phyloP scores from a whole-genome alignment of 1,284 basidiomycete genomes.

The Afroboletus lepidellus region DNA sequence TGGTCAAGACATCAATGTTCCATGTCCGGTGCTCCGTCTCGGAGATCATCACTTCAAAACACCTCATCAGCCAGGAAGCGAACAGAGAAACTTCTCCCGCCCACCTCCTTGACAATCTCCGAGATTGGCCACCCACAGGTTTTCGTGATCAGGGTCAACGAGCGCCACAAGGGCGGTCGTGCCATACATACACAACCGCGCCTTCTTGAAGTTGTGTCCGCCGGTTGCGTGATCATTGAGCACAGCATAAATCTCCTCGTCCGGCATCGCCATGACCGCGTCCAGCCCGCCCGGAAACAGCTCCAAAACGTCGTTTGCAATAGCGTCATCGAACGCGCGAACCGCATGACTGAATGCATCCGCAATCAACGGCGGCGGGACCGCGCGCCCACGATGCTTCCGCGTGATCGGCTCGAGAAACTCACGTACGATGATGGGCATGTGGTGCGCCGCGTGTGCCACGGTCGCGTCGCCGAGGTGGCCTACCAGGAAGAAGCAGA shows the following conservation, averaged over 20 bases:
- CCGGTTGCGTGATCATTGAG: conserved; percentile 61
- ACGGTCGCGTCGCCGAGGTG: conserved; percentile 70
- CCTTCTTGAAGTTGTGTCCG: conserved; percentile 61
- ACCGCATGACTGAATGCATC: conserved; percentile 56
- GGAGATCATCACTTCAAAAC: conserved; percentile 49
- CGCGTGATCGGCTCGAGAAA: conserved; percentile 47
- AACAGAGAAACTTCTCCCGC: conserved; percentile 20
- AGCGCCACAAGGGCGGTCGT: conserved; percentile 69
- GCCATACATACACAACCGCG: conserved; percentile 68
- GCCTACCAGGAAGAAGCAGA: conserved; percentile 37
- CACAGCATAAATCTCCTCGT: conserved; percentile 51
- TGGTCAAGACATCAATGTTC: conserved; percentile 55
- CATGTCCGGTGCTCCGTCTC: conserved; percentile 46
- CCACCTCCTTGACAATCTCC: conserved; percentile 71
- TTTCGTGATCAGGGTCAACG: conserved; percentile 60
- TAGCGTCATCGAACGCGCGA: conserved; percentile 62
- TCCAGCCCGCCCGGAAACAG: conserved; percentile 59
- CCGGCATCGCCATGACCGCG: conserved; percentile 47
- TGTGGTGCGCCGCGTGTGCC: conserved; percentile 61
- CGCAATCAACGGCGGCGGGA: conserved; percentile 48
- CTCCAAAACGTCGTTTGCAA: conserved; percentile 60
- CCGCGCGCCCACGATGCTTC: conserved; percentile 34
- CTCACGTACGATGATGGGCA: conserved; percentile 64
- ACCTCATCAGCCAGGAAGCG: conserved; percentile 2
- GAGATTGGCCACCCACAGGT: conserved; percentile 71